Evolutionary conservation across 768 basidiomycete species (phyloP).

Genomic region (Hebeloma cylindrosporum): DNA sequence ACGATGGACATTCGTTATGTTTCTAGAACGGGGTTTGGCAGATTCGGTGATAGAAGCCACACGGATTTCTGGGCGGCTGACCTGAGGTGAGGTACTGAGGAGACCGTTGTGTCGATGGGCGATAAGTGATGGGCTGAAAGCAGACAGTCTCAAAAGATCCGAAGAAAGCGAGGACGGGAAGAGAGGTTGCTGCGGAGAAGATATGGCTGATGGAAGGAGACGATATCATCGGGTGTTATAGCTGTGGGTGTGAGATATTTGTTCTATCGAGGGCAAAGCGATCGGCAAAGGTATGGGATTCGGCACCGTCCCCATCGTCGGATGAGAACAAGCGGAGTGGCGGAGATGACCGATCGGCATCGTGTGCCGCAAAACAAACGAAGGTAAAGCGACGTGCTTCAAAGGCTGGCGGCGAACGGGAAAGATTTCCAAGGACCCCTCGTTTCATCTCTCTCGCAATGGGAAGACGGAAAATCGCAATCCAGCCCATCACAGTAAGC

Average conservation of each 20-base stretch:
- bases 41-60: constrained; percentile 17
- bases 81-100: constrained; percentile 1
- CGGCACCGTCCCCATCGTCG: constrained; percentile 23
- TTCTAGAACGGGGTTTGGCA: constrained; percentile 9
- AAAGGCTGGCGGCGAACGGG: constrained; percentile 19
- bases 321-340: constrained; percentile 15
- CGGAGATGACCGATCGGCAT: constrained; percentile 19
- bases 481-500: constrained; percentile 77
- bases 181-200: constrained; percentile 25
- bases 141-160: constrained; percentile 18
- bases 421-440: constrained; percentile 19
- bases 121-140: constrained; percentile 11
- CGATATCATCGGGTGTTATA: constrained; percentile 25
- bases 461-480: constrained; percentile 82
- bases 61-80: constrained; percentile 17
- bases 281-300: constrained; percentile 16
- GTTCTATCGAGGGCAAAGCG: constrained; percentile 10
- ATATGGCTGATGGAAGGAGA: constrained; percentile 15
- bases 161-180: constrained; percentile 20
- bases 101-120: constrained; percentile 11
- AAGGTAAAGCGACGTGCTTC: constrained; percentile 23
- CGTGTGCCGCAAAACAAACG: constrained; percentile 23
- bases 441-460: constrained; percentile 34
- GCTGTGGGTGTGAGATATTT: constrained; percentile 23
- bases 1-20: not conserved